Evolutionary conservation across 2,329 filamentous ascomycete species (phyloP), one percentile per base, ranked within the genome.

Genomic region (Neofusicoccum kwambonambiense): DNA sequence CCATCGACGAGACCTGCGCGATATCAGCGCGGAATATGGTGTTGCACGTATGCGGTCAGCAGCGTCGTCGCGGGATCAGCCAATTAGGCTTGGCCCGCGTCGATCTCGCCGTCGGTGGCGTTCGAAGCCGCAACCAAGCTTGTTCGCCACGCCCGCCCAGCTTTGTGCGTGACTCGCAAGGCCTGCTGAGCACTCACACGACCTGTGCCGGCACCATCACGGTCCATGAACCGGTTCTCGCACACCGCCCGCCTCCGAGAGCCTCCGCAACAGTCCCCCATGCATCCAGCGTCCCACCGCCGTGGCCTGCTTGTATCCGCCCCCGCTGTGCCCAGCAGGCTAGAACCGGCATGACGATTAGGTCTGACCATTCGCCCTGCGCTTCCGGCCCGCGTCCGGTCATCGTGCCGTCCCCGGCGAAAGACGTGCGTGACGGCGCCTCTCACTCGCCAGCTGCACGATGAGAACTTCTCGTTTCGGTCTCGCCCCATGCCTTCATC

Each of bases 41-140:
- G 54, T 57, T 57, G 37, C 27, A 31, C 54, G 41, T 41, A 31
- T 42, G 54, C 19, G 19, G 39, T 35, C 54, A 19, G 41, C 54
- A 22, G 39, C 54, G 4, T 44, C 12, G 9, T 3, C 13, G 27
- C 41, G 27, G n/a, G 42, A 60, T 44, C n/a, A 15, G 42, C 56
- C 56, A 37, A 45, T 60, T 7, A 45, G 56, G 41, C 54, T 12
- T 34, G 22, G 39, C 39, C 17, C 37, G 54, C 39, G 56, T 60
- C 56, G 56, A 60, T 60, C 56, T 58, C 17, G 54, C 54, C 34
- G 12, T 58, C 3, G 41, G 56, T 60, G 56, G 56, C 56, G 27
- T 31, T 31, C 27, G 27, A 31, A 31, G 27, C 27, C 27, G 56
- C 27, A 47, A 37, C 42, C 27, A 60, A 60, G 56, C 56, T 60